A percentile compares a stretch with the other conserved stretches of the same genome.
phyloP scores from a whole-genome alignment of 176 grass and related monocot species.

The Rhynchospora pubera region DNA sequence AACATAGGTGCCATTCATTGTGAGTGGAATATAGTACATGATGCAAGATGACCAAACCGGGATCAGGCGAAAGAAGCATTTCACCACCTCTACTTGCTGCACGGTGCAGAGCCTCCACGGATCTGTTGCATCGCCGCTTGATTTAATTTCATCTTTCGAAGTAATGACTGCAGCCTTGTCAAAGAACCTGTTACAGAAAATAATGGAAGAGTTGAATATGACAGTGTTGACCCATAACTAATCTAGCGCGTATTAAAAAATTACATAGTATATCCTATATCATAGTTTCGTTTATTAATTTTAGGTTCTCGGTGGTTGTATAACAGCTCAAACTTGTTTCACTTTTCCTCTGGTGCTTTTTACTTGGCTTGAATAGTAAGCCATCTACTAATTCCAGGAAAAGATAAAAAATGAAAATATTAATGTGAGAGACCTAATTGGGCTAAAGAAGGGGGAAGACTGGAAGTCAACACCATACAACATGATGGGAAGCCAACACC shows the following conservation, averaged over 20 bases:
- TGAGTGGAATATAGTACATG: constrained; percentile 40
- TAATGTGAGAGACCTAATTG: too few species aligned
- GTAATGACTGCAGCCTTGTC: constrained; percentile 45
- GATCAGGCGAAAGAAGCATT: constrained; percentile 48
- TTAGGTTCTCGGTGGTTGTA: not conserved
- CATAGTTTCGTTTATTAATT: not conserved
- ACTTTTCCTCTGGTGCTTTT: too few species aligned
- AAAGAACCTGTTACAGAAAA: constrained; percentile 28
- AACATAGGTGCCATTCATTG: constrained; percentile 42
- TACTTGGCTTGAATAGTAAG: too few species aligned
- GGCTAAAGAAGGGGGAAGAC: too few species aligned
- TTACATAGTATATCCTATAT: not conserved
- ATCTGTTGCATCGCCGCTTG: not conserved
- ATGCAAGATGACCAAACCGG: constrained; percentile 59
- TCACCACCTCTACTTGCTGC: constrained; percentile 79
- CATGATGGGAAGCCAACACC: too few species aligned
- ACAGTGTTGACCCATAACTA: not conserved
- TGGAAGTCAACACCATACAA: too few species aligned
- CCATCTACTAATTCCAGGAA: too few species aligned
- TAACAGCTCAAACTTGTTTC: not conserved
- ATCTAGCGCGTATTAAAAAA: not conserved
- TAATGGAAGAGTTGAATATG: not conserved
- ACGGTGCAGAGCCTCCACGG: constrained; percentile 50
- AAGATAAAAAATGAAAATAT: too few species aligned
- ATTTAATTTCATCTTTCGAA: constrained; percentile 5